phyloP scores from a whole-genome alignment of 495 filamentous ascomycete genomes.

The Hypoxylon fragiforme region DNA sequence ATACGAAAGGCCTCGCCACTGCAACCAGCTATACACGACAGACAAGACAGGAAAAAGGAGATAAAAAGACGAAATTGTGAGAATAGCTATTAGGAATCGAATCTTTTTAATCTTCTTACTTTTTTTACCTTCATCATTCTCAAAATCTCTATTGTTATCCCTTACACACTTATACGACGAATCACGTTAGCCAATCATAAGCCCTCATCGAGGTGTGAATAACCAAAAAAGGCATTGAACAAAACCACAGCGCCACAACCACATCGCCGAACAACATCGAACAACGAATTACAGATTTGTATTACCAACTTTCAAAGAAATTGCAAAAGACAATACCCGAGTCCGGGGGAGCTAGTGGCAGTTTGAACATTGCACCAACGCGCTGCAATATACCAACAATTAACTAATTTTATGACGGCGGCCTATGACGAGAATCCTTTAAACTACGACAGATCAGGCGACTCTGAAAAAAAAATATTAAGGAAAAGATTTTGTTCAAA shows the following conservation, averaged over 20 bases:
- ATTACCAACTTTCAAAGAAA: too few species aligned
- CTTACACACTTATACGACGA: background rate
- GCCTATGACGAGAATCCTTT: too few species aligned
- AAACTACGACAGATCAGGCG: constrained; percentile 24
- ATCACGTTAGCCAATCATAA: constrained; percentile 9
- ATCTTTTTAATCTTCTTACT: too few species aligned
- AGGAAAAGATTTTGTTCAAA: background rate
- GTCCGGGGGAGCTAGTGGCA: too few species aligned
- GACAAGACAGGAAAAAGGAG: background rate
- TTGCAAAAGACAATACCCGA: too few species aligned
- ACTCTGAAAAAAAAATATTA: too few species aligned
- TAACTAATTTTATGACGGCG: too few species aligned
- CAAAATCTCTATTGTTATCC: background rate
- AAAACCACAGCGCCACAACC: background rate
- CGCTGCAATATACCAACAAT: too few species aligned
- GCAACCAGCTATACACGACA: background rate
- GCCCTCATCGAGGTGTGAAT: background rate
- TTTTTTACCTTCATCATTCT: too few species aligned
- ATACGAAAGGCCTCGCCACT: constrained; percentile 5
- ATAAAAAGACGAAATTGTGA: background rate
- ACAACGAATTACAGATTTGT: too few species aligned
- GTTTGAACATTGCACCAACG: too few species aligned
- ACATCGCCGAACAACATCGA: background rate
- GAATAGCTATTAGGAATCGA: too few species aligned
- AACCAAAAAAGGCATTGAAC: constrained; percentile 13